Conservation (phyloP, 192 early-diverging fungal genomes). For the Glomus cerebriforme region DNA sequence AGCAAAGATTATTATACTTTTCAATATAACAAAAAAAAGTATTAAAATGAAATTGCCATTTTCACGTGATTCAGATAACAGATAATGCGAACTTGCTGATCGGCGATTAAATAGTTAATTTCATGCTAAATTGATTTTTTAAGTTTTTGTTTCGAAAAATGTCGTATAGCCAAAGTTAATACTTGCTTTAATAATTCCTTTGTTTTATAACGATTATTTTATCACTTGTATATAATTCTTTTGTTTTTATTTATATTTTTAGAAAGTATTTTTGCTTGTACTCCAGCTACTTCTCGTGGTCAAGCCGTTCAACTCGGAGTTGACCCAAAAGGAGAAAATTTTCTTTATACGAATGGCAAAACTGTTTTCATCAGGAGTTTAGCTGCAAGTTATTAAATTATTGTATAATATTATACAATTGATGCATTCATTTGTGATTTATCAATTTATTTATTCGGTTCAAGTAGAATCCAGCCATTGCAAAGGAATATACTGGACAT, state of each 20-base stretch:
- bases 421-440: background rate
- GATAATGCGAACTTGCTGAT: no score
- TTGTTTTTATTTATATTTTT: background rate
- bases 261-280: constrained; percentile 70
- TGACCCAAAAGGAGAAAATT: constrained; percentile 79
- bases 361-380: constrained; percentile 85
- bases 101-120: no score
- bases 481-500: constrained; percentile 86
- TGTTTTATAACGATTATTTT: no score
- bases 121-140: no score
- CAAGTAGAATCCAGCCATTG: constrained; percentile 70
- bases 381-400: constrained; percentile 48
- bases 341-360: constrained; percentile 90
- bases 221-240: no score
- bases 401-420: background rate
- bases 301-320: constrained; percentile 78
- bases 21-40: no score
- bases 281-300: constrained; percentile 79
- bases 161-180: no score
- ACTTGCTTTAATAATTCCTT: no score
- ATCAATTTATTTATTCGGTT: background rate
- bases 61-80: no score
- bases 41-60: no score
- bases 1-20: no score
- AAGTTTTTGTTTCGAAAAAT: no score